These are phyloP conservation scores for Saccharomyces hybrid DNA, from an alignment of 1,139 yeast species.

Conservation along the genomic window DNA sequence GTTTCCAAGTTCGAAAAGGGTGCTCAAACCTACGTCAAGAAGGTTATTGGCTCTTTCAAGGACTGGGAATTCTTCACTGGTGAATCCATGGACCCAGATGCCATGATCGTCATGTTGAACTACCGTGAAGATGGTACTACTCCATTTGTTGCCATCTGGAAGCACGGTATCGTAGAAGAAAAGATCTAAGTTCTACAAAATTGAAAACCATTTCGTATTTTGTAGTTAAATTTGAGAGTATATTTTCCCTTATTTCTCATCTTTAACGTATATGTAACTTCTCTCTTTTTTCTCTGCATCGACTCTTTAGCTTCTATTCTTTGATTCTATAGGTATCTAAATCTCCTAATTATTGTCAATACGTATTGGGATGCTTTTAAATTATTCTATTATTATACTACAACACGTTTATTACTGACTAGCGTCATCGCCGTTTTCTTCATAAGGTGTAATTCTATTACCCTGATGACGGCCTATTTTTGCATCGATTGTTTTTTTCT, in stretches of 20 bases:
- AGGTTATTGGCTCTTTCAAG: slow-evolving; percentile 86
- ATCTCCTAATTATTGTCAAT: background rate
- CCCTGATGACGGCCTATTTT: background rate
- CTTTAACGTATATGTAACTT: background rate
- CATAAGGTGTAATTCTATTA: background rate
- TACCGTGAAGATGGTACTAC: slow-evolving; percentile 99
- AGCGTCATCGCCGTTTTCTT: background rate
- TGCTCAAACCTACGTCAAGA: slow-evolving; percentile 91
- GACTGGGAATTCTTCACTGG: slow-evolving; percentile 99
- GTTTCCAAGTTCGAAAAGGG: slow-evolving; percentile 91
- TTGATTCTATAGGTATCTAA: slow-evolving; percentile 1
- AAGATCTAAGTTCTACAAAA: slow-evolving; percentile 55
- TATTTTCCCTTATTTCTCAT: background rate
- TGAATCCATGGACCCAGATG: slow-evolving; percentile 99
- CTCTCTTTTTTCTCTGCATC: background rate
- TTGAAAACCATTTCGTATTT: background rate
- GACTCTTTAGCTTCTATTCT: background rate
- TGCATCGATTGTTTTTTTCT: background rate
- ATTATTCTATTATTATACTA: background rate
- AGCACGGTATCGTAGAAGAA: slow-evolving; percentile 86
- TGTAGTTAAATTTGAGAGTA: background rate
- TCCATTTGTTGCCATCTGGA: slow-evolving; percentile 97
- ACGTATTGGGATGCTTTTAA: background rate
- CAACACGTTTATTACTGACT: background rate
- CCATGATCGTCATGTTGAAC: slow-evolving; percentile 94